phyloP scores from a whole-genome alignment of 257 asterid genomes.

The Primulina huaijiensis region DNA sequence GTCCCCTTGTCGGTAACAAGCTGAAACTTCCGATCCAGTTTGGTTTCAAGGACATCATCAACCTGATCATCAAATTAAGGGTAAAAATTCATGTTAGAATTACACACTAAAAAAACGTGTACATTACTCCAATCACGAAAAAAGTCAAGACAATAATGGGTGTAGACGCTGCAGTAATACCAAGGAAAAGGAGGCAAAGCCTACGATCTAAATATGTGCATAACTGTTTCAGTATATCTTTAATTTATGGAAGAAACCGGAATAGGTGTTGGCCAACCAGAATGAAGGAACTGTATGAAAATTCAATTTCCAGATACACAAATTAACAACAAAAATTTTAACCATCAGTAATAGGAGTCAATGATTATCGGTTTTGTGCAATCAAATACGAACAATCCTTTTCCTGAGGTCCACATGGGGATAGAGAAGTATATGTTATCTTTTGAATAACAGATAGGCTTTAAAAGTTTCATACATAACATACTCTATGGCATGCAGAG shows the following conservation, averaged over 20 bases:
- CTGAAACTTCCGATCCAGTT: slow-evolving; percentile 72
- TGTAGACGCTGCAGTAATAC: background rate
- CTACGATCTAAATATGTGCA: no score
- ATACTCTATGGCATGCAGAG: background rate
- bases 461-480: background rate
- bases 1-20: slow-evolving; percentile 94
- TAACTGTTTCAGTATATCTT: background rate
- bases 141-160: background rate
- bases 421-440: background rate
- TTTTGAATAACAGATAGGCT: background rate
- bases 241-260: background rate
- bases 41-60: slow-evolving; percentile 90
- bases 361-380: background rate
- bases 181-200: background rate
- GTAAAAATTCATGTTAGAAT: slow-evolving; percentile 15
- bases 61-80: slow-evolving; percentile 51
- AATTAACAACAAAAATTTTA: no score
- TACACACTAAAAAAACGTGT: slow-evolving; percentile 11
- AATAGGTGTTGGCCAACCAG: background rate
- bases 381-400: background rate
- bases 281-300: background rate
- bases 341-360: background rate
- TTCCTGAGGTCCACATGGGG: background rate
- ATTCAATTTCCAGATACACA: background rate
- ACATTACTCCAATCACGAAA: background rate